phyloP scores from a whole-genome alignment of 805 yeast genomes.

The Myxozyma melibiosi region DNA sequence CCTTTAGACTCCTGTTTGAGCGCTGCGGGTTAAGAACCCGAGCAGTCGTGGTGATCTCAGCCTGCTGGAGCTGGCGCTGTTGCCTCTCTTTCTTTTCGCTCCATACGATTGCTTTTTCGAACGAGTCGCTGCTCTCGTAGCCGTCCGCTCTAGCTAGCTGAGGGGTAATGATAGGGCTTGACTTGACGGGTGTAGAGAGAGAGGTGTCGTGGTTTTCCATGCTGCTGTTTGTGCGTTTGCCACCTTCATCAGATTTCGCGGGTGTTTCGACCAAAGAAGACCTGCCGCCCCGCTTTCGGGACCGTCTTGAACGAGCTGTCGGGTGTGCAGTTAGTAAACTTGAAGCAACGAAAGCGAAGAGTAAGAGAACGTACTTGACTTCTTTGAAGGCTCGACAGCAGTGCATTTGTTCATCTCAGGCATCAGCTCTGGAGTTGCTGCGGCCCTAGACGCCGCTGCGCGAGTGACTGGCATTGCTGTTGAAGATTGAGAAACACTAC shows the following conservation, averaged over 20 bases:
- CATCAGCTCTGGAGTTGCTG: not conserved
- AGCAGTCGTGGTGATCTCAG: not conserved
- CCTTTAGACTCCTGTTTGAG: not conserved
- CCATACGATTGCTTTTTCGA: conserved; percentile 28
- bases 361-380: not conserved
- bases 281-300: too few relatives aligned
- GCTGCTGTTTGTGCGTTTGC: not conserved
- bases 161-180: not conserved
- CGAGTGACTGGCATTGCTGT: conserved; percentile 16
- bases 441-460: conserved; percentile 1
- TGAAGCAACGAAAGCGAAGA: not conserved
- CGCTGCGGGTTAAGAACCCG: not conserved
- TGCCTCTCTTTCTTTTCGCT: conserved; percentile 25
- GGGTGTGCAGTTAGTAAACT: not conserved
- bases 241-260: too few relatives aligned
- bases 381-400: not conserved
- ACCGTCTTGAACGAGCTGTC: not conserved
- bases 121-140: conserved; percentile 22
- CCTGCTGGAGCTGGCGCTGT: not conserved
- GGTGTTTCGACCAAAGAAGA: too few relatives aligned
- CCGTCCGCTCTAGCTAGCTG: conserved; percentile 2
- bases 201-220: not conserved
- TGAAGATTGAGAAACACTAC: not conserved
- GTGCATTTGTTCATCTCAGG: not conserved
- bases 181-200: not conserved